phyloP scores from a whole-genome alignment of 495 filamentous ascomycete genomes.

The Penicillium angulare region DNA sequence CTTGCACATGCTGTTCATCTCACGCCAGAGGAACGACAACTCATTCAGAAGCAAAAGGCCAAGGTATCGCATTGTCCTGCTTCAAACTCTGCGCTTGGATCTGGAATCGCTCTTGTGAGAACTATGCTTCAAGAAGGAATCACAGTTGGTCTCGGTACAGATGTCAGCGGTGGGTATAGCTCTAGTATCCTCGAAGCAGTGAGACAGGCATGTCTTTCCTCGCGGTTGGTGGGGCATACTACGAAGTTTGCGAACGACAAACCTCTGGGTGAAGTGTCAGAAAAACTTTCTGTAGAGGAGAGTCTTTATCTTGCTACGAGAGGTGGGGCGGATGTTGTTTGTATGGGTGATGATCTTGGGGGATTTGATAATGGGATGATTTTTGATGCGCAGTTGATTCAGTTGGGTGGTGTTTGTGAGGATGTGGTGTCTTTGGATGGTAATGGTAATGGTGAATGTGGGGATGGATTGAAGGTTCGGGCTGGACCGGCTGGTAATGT shows the following conservation, averaged over 20 bases:
- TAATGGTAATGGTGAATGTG: background rate
- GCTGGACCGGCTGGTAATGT: constrained; percentile 35
- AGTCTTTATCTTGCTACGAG: constrained; percentile 81
- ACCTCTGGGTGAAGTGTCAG: constrained; percentile 55
- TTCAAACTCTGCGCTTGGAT: constrained; percentile 76
- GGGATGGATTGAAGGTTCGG: background rate
- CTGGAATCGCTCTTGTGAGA: constrained; percentile 70
- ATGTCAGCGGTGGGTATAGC: constrained; percentile 84
- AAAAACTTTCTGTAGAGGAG: constrained; percentile 76
- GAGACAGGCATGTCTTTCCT: constrained; percentile 73
- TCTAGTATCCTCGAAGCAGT: constrained; percentile 75
- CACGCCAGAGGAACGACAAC: constrained; percentile 53
- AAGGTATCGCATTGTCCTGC: constrained; percentile 86
- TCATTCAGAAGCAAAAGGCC: constrained; percentile 58
- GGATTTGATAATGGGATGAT: constrained; percentile 79
- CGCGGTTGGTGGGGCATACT: constrained; percentile 56
- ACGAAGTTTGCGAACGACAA: constrained; percentile 36
- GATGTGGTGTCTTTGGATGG: background rate
- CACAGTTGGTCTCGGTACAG: constrained; percentile 81
- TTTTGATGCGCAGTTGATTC: constrained; percentile 82
- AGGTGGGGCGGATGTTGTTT: constrained; percentile 79
- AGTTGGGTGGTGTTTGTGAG: constrained; percentile 43
- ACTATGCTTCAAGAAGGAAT: constrained; percentile 69
- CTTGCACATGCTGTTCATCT: constrained; percentile 87
- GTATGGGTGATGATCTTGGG: constrained; percentile 66